A percentile compares a stretch with the other conserved stretches of the same genome.
Evolutionary conservation across 805 yeast species (phyloP).

Genomic region (Barnettozyma californica): DNA sequence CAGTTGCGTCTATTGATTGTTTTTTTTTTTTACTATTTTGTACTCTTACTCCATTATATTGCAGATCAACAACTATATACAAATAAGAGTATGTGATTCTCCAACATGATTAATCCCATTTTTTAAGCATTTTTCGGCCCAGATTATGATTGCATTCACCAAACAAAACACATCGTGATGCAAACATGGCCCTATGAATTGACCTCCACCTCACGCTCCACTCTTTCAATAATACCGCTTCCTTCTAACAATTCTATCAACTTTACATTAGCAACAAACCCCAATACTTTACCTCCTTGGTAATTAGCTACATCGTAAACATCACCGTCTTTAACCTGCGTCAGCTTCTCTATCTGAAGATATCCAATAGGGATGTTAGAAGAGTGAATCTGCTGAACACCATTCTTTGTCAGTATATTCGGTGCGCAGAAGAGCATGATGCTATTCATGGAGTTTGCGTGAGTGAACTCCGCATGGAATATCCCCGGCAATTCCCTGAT

Average conservation of each 20-base stretch:
- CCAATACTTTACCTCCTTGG: slow-evolving; percentile 6
- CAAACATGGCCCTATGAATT: background rate
- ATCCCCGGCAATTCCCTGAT: slow-evolving; percentile 23
- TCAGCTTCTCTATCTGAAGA: slow-evolving; percentile 16
- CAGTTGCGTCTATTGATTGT: no score
- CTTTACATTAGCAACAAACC: slow-evolving; percentile 16
- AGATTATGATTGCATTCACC: no score
- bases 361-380: slow-evolving; percentile 20
- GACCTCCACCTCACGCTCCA: slow-evolving; percentile 4
- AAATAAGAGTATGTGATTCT: no score
- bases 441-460: slow-evolving; percentile 10
- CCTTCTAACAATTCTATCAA: slow-evolving; percentile 15
- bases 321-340: slow-evolving; percentile 3
- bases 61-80: no score
- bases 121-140: no score
- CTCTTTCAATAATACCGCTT: background rate
- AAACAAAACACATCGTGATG: background rate
- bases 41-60: no score
- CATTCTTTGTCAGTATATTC: slow-evolving; percentile 17
- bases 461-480: slow-evolving; percentile 16
- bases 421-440: slow-evolving; percentile 22
- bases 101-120: no score
- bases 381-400: slow-evolving; percentile 15
- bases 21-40: no score
- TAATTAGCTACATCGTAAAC: slow-evolving; percentile 10